Base-by-base conservation (phyloP, 306 rosid species). In the Cicer cuneatum region DNA sequence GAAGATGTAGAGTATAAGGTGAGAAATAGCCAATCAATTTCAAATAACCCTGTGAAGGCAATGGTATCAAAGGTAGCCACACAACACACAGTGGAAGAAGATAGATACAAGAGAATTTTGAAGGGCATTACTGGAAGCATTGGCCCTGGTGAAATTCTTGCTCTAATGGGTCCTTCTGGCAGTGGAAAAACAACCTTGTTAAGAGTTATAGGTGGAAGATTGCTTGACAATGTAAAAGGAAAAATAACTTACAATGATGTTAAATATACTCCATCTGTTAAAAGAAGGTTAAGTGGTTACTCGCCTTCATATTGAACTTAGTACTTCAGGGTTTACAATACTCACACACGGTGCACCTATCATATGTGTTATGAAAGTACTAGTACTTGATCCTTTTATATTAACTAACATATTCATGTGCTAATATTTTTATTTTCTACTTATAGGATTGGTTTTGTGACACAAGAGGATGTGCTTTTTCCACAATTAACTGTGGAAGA, bases 141-240 rank as follows among this genome's bases (percentile, higher is more conserved):
- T 62, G 98, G 96, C 33, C 98, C 94, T 4, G 98, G 98, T 8
- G 97, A 93, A 77, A 91, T 93, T 78, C 97, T 93, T 70, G 98
- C 98, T 11, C 69, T 93, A 51, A 93, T 93, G 98, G 98, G 98
- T 19, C 97, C 98, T 65, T 93, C 98, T 58, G 98, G 98, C 0
- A 93, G 97, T 76, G 98, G 98, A 61, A 93, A 93, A 79, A 93
- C 98, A 82, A 91, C 98, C 18, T 78, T 93, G 69, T 81, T 93
- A 79, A 91, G 89, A 75, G 98, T 89, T 62, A 81, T 93, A 24
- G 94, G 97, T 66, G 98, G 92, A 72, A 91, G 97, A 80, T 52
- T 91, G 14, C 69, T 69, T 57, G 92, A 91, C 59, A 88, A 87
- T 79, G 87, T 86, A 57, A 91, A 88, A 68, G 96, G 96, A 59